A percentile compares a stretch with the other conserved stretches of the same genome.
phyloP scores from a whole-genome alignment of 345 rosid species.

The Syzygium jambos region DNA sequence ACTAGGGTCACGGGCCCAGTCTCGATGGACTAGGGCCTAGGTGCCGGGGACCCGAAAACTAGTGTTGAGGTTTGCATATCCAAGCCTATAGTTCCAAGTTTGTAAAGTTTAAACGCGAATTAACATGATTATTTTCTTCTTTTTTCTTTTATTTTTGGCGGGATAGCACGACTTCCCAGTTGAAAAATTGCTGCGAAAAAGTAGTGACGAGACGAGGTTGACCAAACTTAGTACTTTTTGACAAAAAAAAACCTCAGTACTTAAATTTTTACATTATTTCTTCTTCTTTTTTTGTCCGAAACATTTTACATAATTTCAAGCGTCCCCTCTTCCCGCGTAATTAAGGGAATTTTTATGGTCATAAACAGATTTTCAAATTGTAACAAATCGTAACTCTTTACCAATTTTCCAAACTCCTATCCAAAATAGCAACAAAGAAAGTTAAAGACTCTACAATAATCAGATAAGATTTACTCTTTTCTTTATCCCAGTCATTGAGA shows the following conservation, averaged over 20 bases:
- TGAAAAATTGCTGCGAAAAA: background rate
- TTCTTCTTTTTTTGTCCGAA: too few relatives aligned
- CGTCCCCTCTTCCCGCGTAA: background rate
- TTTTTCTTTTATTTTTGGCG: fast-evolving
- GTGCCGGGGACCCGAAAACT: too few relatives aligned
- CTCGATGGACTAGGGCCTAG: too few relatives aligned
- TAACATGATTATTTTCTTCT: background rate
- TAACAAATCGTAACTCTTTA: background rate
- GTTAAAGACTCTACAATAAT: background rate
- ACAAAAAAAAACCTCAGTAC: too few relatives aligned
- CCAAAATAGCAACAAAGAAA: background rate
- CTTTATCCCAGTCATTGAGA: background rate
- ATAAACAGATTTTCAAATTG: background rate
- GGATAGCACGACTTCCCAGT: background rate
- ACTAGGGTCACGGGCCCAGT: too few relatives aligned
- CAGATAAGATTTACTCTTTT: background rate
- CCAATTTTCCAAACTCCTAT: background rate
- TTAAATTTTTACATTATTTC: too few relatives aligned
- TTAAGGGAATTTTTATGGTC: background rate
- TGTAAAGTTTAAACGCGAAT: background rate
- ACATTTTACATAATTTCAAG: background rate
- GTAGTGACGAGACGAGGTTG: background rate
- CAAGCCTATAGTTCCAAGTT: too few relatives aligned
- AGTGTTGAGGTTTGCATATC: too few relatives aligned
- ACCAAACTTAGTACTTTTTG: background rate